Conservation (phyloP, 345 rosid species). For the Moricandia moricandioides region DNA sequence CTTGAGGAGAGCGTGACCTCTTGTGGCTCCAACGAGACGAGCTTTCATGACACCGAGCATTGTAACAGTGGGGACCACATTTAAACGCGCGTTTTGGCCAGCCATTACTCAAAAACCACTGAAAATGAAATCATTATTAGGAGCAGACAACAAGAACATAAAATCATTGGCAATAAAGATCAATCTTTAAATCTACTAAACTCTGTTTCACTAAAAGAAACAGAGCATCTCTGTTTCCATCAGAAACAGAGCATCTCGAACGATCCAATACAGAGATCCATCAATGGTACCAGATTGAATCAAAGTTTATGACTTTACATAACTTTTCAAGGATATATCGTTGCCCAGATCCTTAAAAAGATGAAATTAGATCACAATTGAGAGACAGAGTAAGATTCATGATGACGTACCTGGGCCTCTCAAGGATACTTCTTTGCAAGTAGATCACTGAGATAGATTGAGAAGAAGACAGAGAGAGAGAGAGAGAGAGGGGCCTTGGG, state of each 20-base stretch:
- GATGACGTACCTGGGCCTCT: conserved; percentile 22
- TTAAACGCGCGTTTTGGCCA: conserved; percentile 62
- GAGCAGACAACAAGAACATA: background rate
- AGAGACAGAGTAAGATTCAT: conserved; percentile 19
- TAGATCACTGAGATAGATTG: conserved; percentile 8
- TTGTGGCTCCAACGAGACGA: too few relatives aligned
- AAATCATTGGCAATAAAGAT: background rate
- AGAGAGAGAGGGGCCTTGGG: conserved; percentile 1
- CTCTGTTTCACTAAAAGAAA: background rate
- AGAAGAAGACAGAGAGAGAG: background rate
- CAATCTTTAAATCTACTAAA: background rate
- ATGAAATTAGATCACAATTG: conserved; percentile 18
- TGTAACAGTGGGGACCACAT: too few relatives aligned
- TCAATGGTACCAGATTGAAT: conserved; percentile 3
- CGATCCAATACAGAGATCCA: conserved; percentile 1
- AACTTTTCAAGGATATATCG: background rate
- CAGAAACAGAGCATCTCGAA: background rate
- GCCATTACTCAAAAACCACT: conserved; percentile 52
- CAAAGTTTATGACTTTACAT: conserved; percentile 8
- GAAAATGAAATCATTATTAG: background rate
- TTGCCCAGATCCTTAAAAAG: conserved; percentile 17
- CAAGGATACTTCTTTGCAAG: background rate
- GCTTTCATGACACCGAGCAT: too few relatives aligned
- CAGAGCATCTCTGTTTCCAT: background rate
- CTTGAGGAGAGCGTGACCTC: conserved; percentile 28